Conservation (phyloP, 768 basidiomycete species). For the Lactifluus pinguis region DNA sequence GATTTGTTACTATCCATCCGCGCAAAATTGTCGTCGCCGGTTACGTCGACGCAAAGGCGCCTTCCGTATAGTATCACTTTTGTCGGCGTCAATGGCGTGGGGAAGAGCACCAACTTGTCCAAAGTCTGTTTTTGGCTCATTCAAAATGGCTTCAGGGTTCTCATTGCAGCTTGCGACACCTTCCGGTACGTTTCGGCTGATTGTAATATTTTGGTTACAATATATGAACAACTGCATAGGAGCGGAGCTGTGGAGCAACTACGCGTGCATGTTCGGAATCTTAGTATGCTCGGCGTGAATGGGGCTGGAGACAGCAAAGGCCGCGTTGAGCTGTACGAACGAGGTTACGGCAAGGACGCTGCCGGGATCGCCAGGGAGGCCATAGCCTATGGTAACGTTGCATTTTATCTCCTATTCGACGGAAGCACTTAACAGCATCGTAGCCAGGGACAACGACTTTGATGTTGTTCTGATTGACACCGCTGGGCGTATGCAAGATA, state of each 20-base stretch:
- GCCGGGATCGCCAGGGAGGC: slow-evolving; percentile 97
- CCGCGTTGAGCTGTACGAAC: slow-evolving; percentile 87
- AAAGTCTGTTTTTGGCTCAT: slow-evolving; percentile 99
- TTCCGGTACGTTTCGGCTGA: slow-evolving; percentile 51
- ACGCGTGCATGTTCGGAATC: slow-evolving; percentile 90
- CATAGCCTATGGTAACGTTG: slow-evolving; percentile 66
- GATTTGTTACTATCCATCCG: slow-evolving; percentile 90
- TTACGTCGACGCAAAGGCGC: slow-evolving; percentile 67
- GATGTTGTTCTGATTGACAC: slow-evolving; percentile 98
- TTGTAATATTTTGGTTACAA: neutral
- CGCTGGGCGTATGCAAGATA: slow-evolving; percentile 98
- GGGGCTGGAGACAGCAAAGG: slow-evolving; percentile 58
- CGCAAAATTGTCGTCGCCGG: slow-evolving; percentile 68
- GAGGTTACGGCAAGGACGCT: slow-evolving; percentile 98
- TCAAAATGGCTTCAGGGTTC: slow-evolving; percentile 85
- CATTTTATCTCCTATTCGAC: neutral
- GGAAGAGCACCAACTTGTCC: slow-evolving; percentile 94
- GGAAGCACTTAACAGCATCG: neutral
- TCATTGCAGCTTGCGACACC: slow-evolving; percentile 98
- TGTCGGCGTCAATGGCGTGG: slow-evolving; percentile 97
- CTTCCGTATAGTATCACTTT: slow-evolving; percentile 91
- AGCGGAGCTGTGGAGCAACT: slow-evolving; percentile 98
- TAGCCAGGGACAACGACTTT: slow-evolving; percentile 83
- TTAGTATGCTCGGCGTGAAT: slow-evolving; percentile 73
- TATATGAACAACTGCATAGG: slow-evolving; percentile 30